phyloP scores from a whole-genome alignment of 164 flowering plant species.

The Vitis labrusca region DNA sequence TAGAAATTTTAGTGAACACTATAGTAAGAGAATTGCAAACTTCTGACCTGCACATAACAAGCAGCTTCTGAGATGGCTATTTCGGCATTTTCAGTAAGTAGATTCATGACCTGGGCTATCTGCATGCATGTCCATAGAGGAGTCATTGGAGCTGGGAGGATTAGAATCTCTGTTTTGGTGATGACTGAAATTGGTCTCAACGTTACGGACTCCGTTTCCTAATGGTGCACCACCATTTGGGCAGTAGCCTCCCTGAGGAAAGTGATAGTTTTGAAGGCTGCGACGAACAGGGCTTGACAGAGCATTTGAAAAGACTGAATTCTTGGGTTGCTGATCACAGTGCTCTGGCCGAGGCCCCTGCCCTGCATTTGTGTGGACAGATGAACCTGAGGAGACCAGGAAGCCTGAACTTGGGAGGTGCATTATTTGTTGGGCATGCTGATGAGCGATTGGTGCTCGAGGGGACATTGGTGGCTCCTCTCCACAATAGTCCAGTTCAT shows the following conservation, averaged over 20 bases:
- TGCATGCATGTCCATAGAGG: slow-evolving; percentile 78
- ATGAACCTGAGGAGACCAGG: slow-evolving; percentile 46
- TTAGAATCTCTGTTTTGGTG: slow-evolving; percentile 53
- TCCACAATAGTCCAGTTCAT: slow-evolving; percentile 64
- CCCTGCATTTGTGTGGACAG: slow-evolving; percentile 30
- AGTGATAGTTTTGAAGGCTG: slow-evolving; percentile 63
- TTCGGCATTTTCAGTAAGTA: slow-evolving; percentile 24
- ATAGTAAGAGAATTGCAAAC: background rate
- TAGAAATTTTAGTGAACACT: slow-evolving; percentile 1
- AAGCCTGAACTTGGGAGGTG: slow-evolving; percentile 31
- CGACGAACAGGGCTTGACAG: slow-evolving; percentile 70
- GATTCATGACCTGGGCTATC: slow-evolving; percentile 60
- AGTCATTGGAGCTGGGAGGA: slow-evolving; percentile 51
- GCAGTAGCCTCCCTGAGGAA: slow-evolving; percentile 43
- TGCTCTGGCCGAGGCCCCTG: slow-evolving; percentile 46
- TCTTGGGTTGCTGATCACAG: slow-evolving; percentile 58
- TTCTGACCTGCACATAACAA: slow-evolving; percentile 5
- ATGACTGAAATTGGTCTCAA: slow-evolving; percentile 29
- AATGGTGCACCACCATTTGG: slow-evolving; percentile 29
- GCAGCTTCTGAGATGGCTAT: slow-evolving; percentile 3
- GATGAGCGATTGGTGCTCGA: slow-evolving; percentile 43
- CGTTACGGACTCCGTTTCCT: slow-evolving; percentile 34
- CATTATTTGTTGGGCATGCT: slow-evolving; percentile 35
- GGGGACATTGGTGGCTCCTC: slow-evolving; percentile 72
- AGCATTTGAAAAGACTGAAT: slow-evolving; percentile 69